These are phyloP conservation scores for Talaromyces verruculosus DNA, from an alignment of 2,329 filamentous ascomycete species.

Conservation along the genomic window DNA sequence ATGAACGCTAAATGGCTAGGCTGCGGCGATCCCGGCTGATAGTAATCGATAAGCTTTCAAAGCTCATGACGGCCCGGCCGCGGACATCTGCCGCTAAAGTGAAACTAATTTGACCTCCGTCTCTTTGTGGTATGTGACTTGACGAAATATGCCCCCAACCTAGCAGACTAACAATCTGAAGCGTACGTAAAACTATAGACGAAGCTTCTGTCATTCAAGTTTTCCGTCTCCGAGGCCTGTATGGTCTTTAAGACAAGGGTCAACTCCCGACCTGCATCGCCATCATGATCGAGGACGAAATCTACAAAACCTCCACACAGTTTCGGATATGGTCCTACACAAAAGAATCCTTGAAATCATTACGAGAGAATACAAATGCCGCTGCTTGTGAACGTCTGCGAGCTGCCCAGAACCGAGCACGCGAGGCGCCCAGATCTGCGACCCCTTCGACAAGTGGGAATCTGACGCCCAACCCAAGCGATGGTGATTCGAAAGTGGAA, in stretches of 20 bases:
- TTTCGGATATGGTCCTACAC: conserved; percentile 93
- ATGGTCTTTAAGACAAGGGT: background rate
- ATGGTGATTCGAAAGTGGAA: conserved; percentile 34
- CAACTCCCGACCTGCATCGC: background rate
- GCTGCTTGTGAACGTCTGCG: conserved; percentile 69
- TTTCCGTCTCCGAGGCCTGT: background rate
- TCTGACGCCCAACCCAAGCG: conserved; percentile 35
- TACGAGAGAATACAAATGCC: conserved; percentile 76
- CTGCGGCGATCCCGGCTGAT: background rate
- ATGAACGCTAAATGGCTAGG: background rate
- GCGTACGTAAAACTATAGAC: background rate
- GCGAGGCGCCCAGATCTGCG: conserved; percentile 35
- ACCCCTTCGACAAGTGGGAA: conserved; percentile 35
- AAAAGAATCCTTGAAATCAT: conserved; percentile 64
- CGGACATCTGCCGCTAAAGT: background rate
- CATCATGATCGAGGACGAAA: conserved; percentile 80
- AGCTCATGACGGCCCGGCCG: background rate
- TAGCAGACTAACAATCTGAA: background rate
- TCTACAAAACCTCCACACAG: conserved; percentile 87
- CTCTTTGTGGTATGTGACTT: background rate
- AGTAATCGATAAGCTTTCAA: conserved; percentile 12
- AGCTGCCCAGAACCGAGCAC: conserved; percentile 55
- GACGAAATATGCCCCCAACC: background rate
- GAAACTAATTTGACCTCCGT: background rate
- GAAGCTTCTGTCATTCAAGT: background rate